Conservation (phyloP, 257 asterid species). For the Capsicum rhomboideum region DNA sequence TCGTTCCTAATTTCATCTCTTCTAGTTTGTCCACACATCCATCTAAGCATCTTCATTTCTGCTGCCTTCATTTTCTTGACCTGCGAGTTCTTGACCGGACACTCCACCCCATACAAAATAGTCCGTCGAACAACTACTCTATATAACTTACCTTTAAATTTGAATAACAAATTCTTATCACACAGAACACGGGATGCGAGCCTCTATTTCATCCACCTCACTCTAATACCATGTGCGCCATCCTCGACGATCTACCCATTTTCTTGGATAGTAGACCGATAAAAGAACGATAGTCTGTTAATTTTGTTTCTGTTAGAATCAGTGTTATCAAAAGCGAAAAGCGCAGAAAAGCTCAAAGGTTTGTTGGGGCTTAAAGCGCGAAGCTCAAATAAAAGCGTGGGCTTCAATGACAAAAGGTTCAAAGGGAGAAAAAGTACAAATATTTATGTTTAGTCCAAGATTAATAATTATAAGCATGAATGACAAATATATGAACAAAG, state of each 20-base stretch:
- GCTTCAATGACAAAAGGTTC: too few species aligned
- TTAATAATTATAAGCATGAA: too few species aligned
- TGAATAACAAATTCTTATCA: background rate
- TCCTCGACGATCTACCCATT: background rate
- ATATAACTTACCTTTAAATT: background rate
- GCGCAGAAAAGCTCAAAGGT: too few species aligned
- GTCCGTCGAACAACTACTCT: background rate
- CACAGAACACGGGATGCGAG: background rate
- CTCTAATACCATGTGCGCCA: background rate
- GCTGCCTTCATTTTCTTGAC: background rate
- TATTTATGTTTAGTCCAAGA: too few species aligned
- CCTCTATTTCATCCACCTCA: background rate
- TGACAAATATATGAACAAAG: too few species aligned
- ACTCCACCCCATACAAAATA: background rate
- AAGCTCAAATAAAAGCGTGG: too few species aligned
- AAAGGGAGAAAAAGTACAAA: too few species aligned
- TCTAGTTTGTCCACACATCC: background rate
- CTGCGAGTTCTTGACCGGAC: background rate
- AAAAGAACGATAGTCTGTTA: background rate
- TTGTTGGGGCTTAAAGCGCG: too few species aligned
- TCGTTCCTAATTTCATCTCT: background rate
- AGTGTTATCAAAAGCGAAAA: too few species aligned
- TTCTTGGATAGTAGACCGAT: background rate
- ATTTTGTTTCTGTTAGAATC: background rate
- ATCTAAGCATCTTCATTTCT: background rate